Percentiles rank a stretch among this genome's conserved stretches.
phyloP scores from a whole-genome alignment of 352 stramenopile species.

The Phytophthora cryptogea region DNA sequence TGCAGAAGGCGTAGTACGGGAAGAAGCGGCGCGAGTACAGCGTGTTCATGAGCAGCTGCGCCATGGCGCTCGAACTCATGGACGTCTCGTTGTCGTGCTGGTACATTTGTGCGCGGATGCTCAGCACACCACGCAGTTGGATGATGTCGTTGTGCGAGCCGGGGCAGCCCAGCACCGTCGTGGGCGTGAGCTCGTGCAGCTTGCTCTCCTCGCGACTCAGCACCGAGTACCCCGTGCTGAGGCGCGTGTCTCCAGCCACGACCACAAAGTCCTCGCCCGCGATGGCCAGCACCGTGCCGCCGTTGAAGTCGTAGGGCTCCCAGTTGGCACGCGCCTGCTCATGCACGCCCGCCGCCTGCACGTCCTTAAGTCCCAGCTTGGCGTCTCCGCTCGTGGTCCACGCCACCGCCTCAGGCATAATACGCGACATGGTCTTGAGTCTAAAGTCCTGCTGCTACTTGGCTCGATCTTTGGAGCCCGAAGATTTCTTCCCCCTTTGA shows the following conservation, averaged over 20 bases:
- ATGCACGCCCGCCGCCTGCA: constrained; percentile 34
- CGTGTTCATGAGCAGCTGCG: constrained; percentile 98
- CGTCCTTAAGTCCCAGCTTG: constrained; percentile 42
- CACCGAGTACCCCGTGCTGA: constrained; percentile 98
- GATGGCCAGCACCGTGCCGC: constrained; percentile 91
- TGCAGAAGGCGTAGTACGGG: constrained; percentile 99
- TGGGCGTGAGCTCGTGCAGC: constrained; percentile 75
- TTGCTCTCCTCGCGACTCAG: constrained; percentile 95
- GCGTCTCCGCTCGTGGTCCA: constrained; percentile 70
- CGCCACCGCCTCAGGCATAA: constrained; percentile 57
- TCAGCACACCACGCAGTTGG: constrained; percentile 80
- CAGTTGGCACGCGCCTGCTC: constrained; percentile 60
- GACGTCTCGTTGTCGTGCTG: constrained; percentile 95
- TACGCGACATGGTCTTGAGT: constrained; percentile 25
- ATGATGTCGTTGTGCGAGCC: constrained; percentile 89
- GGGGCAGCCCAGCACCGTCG: constrained; percentile 72
- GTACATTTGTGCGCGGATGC: constrained; percentile 87
- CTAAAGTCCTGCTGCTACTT: background rate
- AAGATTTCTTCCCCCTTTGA: constrained; percentile 17
- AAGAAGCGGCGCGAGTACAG: constrained; percentile 99
- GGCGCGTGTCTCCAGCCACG: constrained; percentile 95
- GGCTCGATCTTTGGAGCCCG: constrained; percentile 16
- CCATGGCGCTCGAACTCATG: constrained; percentile 92
- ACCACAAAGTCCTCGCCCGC: constrained; percentile 96
- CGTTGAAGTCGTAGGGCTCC: constrained; percentile 89